A percentile compares a stretch with the other conserved stretches of the same genome.
These are phyloP conservation scores for Erodium moschatum DNA, from an alignment of 441 rosid species.

Conservation along the genomic window DNA sequence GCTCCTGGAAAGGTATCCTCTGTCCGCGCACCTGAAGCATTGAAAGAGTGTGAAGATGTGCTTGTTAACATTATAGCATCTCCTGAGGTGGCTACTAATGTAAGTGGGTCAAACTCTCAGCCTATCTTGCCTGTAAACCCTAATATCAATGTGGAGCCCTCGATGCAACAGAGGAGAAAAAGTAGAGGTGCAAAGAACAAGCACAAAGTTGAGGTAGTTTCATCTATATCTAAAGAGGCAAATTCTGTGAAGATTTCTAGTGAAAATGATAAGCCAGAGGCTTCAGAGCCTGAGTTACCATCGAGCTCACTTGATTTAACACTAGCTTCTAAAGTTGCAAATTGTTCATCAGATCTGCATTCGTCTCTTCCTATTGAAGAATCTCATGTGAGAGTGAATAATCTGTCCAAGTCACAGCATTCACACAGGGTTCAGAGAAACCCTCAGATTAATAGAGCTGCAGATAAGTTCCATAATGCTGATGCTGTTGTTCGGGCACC, in stretches of 20 bases:
- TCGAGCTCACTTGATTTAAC: constrained; percentile 19
- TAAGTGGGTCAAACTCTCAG: constrained; percentile 17
- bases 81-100: constrained; percentile 28
- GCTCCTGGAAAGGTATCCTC: constrained; percentile 30
- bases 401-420: constrained; percentile 60
- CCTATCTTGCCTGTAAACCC: too few species aligned
- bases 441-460: constrained; percentile 38
- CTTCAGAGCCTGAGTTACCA: constrained; percentile 30
- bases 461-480: constrained; percentile 41
- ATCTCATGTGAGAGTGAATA: constrained; percentile 35
- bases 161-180: constrained; percentile 39
- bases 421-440: constrained; percentile 49
- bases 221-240: constrained; percentile 31
- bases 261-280: constrained; percentile 31
- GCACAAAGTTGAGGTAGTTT: constrained; percentile 50
- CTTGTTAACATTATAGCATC: constrained; percentile 27
- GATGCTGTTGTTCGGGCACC: constrained; percentile 91
- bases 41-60: constrained; percentile 25
- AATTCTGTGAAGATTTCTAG: constrained; percentile 24
- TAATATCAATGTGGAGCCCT: constrained; percentile 33
- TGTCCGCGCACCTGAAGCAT: constrained; percentile 27
- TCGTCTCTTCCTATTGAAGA: constrained; percentile 47
- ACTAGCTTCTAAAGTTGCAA: constrained; percentile 38
- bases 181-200: constrained; percentile 54
- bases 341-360: constrained; percentile 37